Percentiles rank a stretch among this genome's conserved stretches.
phyloP scores from a whole-genome alignment of 2,329 filamentous ascomycete genomes.

The Drechslerella dactyloides region DNA sequence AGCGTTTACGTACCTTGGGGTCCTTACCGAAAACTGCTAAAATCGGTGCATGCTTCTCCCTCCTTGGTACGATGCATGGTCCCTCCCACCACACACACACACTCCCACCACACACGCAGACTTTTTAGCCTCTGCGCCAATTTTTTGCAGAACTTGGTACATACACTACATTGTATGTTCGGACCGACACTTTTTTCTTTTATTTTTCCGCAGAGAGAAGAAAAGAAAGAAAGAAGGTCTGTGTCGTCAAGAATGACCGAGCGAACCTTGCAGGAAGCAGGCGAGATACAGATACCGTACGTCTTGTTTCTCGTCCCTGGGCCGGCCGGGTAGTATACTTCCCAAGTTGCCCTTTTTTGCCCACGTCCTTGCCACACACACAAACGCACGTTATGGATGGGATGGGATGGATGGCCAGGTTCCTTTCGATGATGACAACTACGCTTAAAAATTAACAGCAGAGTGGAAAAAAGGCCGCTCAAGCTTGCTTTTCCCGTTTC shows the following conservation, averaged over 20 bases:
- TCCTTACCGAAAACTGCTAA: slow-evolving; percentile 51
- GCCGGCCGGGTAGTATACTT: too few relatives aligned
- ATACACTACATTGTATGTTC: too few relatives aligned
- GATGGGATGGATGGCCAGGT: neutral
- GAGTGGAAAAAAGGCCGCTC: neutral
- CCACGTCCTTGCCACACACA: too few relatives aligned
- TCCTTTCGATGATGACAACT: too few relatives aligned
- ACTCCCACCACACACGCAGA: slow-evolving; percentile 8
- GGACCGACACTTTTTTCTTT: neutral
- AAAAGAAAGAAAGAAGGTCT: neutral
- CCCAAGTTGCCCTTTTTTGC: too few relatives aligned
- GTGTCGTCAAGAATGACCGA: slow-evolving; percentile 8
- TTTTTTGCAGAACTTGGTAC: slow-evolving; percentile 14
- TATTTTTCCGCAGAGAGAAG: neutral
- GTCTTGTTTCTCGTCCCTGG: neutral
- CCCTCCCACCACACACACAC: slow-evolving; percentile 27
- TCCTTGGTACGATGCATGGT: too few relatives aligned
- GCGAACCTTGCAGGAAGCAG: slow-evolving; percentile 6
- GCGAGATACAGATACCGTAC: slow-evolving; percentile 1
- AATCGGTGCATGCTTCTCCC: neutral
- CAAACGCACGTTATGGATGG: too few relatives aligned
- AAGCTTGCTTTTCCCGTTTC: neutral
- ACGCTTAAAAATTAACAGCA: too few relatives aligned
- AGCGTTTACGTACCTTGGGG: slow-evolving; percentile 34
- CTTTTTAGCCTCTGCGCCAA: slow-evolving; percentile 43